Evolutionary conservation across 805 yeast genomes (phyloP), one percentile per base, ranked within the genome.

Genomic region (Lipomyces mesembrius): DNA sequence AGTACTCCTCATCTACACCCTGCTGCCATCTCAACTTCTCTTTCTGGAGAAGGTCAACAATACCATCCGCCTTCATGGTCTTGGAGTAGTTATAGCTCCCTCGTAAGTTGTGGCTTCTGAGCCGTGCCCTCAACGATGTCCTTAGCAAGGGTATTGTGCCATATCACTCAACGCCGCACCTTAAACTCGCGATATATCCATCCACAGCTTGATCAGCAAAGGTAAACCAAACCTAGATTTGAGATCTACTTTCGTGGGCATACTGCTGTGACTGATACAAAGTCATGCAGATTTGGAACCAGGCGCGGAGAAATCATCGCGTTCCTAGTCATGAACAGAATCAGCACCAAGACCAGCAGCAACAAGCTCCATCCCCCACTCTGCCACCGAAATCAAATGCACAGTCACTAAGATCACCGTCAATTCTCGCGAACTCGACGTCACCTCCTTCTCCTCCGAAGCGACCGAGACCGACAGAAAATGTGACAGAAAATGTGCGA

Each of bases 261-360:
- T 8, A 43, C 22, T 43, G 49, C 49, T n/a, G 22, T 43, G 49
- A 11, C 49, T 17, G 8, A 2, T 43, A 4, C 49, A 4, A 43
- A 43, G 49, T 17, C 14, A 63, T 63, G 69, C 67, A 69, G 57
- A 67, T 69, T 57, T 72, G 70, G 71, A 66, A 62, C 32, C 56
- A 66, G 29, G 46, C 71, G 3, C 66, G 71, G 25, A 59, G 70
- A 25, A 39, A 62, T 20, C 63, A 37, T 37, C 43, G 43, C 43
- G 43, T 37, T 37, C 43, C 43, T 37, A 29, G 32, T 5, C 32
- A 29, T 29, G 32, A 29, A 29, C 32, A 5, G 32, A 29, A 29
- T 29, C 49, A n/a, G 20, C 9, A 43, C 11, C 49, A n/a, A 25
- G 8, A 43, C 11, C 49, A 43, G 8, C 49, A 17, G 9, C 49